Evolutionary conservation across 495 filamentous ascomycete genomes (phyloP), one percentile per base, ranked within the genome.

Genomic region (Talaromyces proteolyticus): DNA sequence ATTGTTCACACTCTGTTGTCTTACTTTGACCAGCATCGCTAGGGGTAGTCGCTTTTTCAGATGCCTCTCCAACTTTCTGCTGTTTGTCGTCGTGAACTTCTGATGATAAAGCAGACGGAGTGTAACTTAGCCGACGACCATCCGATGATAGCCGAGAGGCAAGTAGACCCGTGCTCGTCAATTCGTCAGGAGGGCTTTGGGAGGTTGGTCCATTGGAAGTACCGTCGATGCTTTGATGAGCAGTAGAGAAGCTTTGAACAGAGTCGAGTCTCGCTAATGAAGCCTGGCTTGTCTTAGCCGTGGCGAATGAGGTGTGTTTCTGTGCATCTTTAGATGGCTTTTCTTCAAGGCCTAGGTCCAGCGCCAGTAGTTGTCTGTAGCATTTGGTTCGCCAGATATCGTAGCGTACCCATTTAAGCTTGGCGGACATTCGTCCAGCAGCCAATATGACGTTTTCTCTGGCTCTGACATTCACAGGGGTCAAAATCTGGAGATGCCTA

Each of bases 311-410:
- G 11, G 42, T 12, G 14, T 52, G 50, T 8, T 44, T 49, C 16
- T 48, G 46, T 17, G 40, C 52, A 42, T 42, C 46, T 4, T 18
- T 6, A 50, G 60, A 54, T 16, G 57, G 49, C 24, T 53, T 45
- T 17, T 58, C 49, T 43, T 95, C 89, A 49, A 96, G 88, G 50
- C 89, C 86, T 36, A 97, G 70, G 60, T 96, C 93, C 66, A 89
- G 69, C 1, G 79, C 72, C 11, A 97, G 76, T 48, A 99, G 88
- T 59, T 96, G 91, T 45, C 85, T 85, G 64, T 97, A 90, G 53
- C 91, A 96, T 61, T 80, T 91, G 51, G 91, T 77, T 21, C 85
- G 88, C 90, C 89, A 96, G 11, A 95, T 92, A 53, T 96, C 91
- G 63, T 91, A 89, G 51, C 93, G 76, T 17, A 85, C 81, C 92